These are phyloP conservation scores for Nelumbo lutea DNA, from an alignment of 164 flowering plant genomes.

Conservation along the genomic window DNA sequence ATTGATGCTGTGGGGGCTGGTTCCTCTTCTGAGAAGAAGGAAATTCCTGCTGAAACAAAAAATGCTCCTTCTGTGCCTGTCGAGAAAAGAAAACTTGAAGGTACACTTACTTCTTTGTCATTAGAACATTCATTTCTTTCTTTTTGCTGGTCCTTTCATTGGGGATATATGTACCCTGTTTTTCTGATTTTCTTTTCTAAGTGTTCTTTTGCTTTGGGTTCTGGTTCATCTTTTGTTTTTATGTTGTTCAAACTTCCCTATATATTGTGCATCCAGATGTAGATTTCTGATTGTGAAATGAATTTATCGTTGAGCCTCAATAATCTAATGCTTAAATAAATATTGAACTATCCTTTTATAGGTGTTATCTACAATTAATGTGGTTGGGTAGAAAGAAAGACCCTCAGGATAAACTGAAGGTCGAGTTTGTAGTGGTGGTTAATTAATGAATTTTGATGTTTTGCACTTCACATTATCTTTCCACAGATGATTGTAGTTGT, in stretches of 20 bases:
- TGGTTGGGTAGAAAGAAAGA: too few relatives aligned
- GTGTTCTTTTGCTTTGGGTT: neutral
- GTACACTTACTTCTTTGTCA: slow-evolving; percentile 26
- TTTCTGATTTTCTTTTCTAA: neutral
- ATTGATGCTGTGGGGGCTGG: slow-evolving; percentile 40
- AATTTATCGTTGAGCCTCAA: too few relatives aligned
- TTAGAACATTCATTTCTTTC: neutral
- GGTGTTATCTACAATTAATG: too few relatives aligned
- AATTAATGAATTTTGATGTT: too few relatives aligned
- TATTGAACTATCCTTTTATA: too few relatives aligned
- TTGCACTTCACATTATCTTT: too few relatives aligned
- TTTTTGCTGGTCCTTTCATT: neutral
- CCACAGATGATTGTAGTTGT: too few relatives aligned
- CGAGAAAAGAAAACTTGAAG: slow-evolving; percentile 69
- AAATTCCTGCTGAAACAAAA: slow-evolving; percentile 26
- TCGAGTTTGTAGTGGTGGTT: too few relatives aligned
- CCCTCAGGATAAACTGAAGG: too few relatives aligned
- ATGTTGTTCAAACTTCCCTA: neutral
- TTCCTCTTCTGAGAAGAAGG: slow-evolving; percentile 32
- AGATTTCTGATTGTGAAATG: too few relatives aligned
- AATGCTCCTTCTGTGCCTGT: slow-evolving; percentile 22
- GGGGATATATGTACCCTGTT: neutral
- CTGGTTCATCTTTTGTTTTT: neutral
- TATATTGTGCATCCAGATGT: too few relatives aligned
- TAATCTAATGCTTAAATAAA: too few relatives aligned